Base-by-base conservation (phyloP, 2,329 filamentous ascomycete species). In the Colletotrichum phormii region DNA sequence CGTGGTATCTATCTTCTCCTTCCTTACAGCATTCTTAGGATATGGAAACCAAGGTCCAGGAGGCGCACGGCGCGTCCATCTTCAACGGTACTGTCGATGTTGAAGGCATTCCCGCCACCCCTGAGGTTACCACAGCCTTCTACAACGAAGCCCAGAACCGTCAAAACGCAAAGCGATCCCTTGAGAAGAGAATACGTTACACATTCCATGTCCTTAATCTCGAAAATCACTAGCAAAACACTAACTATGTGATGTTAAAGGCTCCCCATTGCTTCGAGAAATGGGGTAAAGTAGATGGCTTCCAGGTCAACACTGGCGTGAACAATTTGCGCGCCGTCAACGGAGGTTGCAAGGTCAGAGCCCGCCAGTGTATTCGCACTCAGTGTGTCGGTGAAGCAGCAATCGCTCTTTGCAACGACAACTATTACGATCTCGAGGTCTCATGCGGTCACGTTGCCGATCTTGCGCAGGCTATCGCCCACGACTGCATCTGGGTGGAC, bases 321-420 rank as follows among this genome's bases (percentile, higher is more conserved):
- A 57, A 46, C 51, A 42, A 35, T 9, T 51, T 65, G 12, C 53
- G 63, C 6, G 18, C 31, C 18, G 57, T 65, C 35, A 57, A 42
- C 46, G 29, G 63, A 33, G 33, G 37, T 24, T 66, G 64, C 64
- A 59, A 59, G 64, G 54, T 53, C 15, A 42, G 64, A 12, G 55
- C 31, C 11, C 64, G 64, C 35, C 31, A 31, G 51, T 66, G 54
- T 35, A 66, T 66, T 37, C 54, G 64, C 22, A 59, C 53, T 3
- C 64, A 66, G 64, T 66, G 64, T 18, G 22, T 24, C 42, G 35
- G 24, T 11, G 33, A 55, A 9, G 64, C 64, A 2, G 54, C 26
- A 26, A 59, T 59, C 26, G 64, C 51, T 35, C 53, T 66, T 5
- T 66, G 64, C 15, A 66, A 66, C 37, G 55, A 66, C 24, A 66